phyloP scores from a whole-genome alignment of 192 early-diverging fungal genomes.

The Thamnidium elegans region DNA sequence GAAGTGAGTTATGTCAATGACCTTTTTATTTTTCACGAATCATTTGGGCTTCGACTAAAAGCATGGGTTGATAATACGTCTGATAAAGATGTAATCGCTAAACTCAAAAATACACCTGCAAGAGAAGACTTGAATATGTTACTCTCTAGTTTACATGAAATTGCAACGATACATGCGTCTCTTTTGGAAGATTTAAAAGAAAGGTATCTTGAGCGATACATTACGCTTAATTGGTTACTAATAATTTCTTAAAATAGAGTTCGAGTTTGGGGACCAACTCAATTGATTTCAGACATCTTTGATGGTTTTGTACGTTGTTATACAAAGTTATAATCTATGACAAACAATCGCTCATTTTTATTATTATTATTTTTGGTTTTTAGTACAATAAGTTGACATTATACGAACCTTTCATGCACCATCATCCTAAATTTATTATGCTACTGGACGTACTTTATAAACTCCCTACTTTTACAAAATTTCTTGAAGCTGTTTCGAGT shows the following conservation, averaged over 20 bases:
- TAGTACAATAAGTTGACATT: constrained; percentile 1
- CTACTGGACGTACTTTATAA: constrained; percentile 10
- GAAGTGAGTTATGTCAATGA: constrained; percentile 6
- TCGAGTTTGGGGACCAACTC: constrained; percentile 23
- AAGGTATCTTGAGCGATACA: too few species aligned
- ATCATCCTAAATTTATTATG: background rate
- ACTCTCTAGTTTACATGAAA: background rate
- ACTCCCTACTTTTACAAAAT: constrained; percentile 8
- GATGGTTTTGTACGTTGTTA: background rate
- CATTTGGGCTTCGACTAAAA: background rate
- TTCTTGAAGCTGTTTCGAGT: background rate
- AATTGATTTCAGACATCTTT: constrained; percentile 21
- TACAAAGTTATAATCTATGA: background rate
- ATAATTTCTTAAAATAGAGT: constrained; percentile 4
- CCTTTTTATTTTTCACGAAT: constrained; percentile 10
- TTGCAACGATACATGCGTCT: too few species aligned
- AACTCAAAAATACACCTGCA: background rate
- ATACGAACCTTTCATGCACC: background rate
- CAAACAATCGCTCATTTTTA: background rate
- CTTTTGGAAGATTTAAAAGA: too few species aligned
- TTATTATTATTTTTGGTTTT: background rate
- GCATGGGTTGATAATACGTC: constrained; percentile 5
- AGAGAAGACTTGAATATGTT: background rate
- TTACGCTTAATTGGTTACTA: too few species aligned
- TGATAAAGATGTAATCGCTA: background rate